Base-by-base conservation (phyloP, 345 rosid genomes). In the Ricinus communis region DNA sequence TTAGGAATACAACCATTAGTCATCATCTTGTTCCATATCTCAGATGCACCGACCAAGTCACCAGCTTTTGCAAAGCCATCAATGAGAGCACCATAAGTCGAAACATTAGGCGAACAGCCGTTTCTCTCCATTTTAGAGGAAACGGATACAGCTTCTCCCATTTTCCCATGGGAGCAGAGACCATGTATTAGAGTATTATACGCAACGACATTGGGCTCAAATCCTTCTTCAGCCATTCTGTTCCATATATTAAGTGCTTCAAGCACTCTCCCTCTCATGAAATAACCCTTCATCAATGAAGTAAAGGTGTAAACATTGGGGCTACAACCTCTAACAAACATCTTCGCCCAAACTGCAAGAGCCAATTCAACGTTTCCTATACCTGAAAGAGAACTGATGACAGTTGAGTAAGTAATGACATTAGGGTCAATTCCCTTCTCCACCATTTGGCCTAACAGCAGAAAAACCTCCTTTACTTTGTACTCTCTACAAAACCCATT, bases 1-100 rank as follows among this genome's bases (percentile, higher is more conserved):
- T 91, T 91, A 38, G 96, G 97, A 73, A 18, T 71, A 77, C 90
- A 88, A 66, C 96, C 87, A 66, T 56, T 69, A 10, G 76, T 65
- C 63, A 90, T 81, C 98, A 93, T 93, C 86, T 70, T 85, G 73
- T 93, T 91, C 98, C 98, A 93, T 53, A 69, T 79, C 72, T 86
- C 81, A 18, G 91, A 90, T 54, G 95, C 94, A 30, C 83, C 88
- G 30, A 30, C 67, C 27, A 88, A 78, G 78, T 84, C 81, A 59
- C 90, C 90, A 0, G 78, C 70, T 84, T 88, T 91, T 63, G 96
- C 83, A 71, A 86, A 93, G 40, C 94, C 97, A 70, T 85, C 84
- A 50, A 93, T 82, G 36, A 91, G 87, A 73, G 88, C 76, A 72
- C 89, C 82, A 71, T 93, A 91, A 3, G 96, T 88, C 24, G 83